Evolutionary conservation across 2,329 filamentous ascomycete genomes (phyloP).

Genomic region (Leptographium flavum): DNA sequence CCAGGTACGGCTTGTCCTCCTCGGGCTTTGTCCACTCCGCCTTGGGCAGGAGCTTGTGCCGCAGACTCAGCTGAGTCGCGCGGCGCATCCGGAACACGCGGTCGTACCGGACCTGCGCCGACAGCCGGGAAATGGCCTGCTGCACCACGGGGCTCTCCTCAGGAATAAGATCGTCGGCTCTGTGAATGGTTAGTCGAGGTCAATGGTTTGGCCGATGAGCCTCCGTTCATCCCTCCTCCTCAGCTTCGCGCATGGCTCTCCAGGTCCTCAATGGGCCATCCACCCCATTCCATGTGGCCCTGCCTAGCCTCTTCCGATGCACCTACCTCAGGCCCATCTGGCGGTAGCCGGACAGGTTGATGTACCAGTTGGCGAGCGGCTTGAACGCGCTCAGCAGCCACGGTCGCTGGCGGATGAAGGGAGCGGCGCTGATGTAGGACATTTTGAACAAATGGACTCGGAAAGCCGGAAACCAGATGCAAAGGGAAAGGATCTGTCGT

Average conservation of each 20-base stretch:
- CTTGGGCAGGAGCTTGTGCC: slow-evolving; percentile 51
- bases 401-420: slow-evolving; percentile 68
- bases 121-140: slow-evolving; percentile 78
- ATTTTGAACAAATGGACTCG: slow-evolving; percentile 19
- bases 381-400: slow-evolving; percentile 69
- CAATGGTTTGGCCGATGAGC: background rate
- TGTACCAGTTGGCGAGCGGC: slow-evolving; percentile 81
- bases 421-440: slow-evolving; percentile 59
- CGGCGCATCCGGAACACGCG: slow-evolving; percentile 94
- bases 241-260: background rate
- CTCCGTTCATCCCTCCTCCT: background rate
- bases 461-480: too few species aligned
- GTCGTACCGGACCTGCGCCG: slow-evolving; percentile 85
- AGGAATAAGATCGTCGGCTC: slow-evolving; percentile 85
- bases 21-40: slow-evolving; percentile 44
- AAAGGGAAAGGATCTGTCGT: too few species aligned
- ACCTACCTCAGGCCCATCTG: slow-evolving; percentile 13
- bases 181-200: slow-evolving; percentile 25
- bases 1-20: slow-evolving; percentile 41
- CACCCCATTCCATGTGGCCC: too few species aligned
- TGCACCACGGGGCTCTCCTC: slow-evolving; percentile 84
- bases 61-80: slow-evolving; percentile 64
- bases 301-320: background rate
- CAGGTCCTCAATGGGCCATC: background rate
- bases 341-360: slow-evolving; percentile 51